These are phyloP conservation scores for Annulohypoxylon maeteangense DNA, from an alignment of 495 filamentous ascomycete species.

Conservation along the genomic window DNA sequence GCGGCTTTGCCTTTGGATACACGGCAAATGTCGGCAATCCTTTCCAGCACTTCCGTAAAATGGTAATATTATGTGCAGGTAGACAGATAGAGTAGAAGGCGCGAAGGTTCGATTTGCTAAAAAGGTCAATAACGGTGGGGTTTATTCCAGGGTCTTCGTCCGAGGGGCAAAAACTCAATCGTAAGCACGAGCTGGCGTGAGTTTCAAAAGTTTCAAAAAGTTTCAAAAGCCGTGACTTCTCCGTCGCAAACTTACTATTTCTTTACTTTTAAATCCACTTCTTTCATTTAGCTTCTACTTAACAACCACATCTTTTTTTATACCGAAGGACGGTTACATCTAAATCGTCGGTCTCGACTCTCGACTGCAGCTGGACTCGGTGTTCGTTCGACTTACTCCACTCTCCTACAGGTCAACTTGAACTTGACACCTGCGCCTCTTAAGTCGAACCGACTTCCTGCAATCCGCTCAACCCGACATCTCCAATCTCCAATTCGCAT, in stretches of 20 bases:
- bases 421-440: not conserved
- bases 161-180: conserved; percentile 30
- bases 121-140: not conserved
- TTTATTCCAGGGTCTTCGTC: conserved; percentile 1
- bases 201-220: conserved; percentile 16
- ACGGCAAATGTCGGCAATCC: conserved; percentile 38
- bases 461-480: conserved; percentile 2
- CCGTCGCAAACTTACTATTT: conserved; percentile 39
- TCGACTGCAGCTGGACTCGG: not conserved
- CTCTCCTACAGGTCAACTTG: conserved; percentile 30
- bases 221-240: conserved; percentile 19
- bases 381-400: conserved; percentile 6
- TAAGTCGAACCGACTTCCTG: not conserved
- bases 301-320: conserved; percentile 7
- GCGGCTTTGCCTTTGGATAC: not conserved
- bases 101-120: not conserved
- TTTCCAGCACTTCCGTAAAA: not conserved
- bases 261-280: not conserved
- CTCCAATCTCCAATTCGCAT: too few species aligned
- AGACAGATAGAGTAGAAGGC: not conserved
- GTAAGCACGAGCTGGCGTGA: conserved; percentile 3
- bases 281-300: not conserved
- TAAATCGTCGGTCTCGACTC: conserved; percentile 2
- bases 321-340: conserved; percentile 1
- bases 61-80: conserved; percentile 3